A percentile compares a stretch with the other conserved stretches of the same genome.
Conservation (phyloP, 2,329 filamentous ascomycete genomes). For the Trichoderma atroviride region DNA sequence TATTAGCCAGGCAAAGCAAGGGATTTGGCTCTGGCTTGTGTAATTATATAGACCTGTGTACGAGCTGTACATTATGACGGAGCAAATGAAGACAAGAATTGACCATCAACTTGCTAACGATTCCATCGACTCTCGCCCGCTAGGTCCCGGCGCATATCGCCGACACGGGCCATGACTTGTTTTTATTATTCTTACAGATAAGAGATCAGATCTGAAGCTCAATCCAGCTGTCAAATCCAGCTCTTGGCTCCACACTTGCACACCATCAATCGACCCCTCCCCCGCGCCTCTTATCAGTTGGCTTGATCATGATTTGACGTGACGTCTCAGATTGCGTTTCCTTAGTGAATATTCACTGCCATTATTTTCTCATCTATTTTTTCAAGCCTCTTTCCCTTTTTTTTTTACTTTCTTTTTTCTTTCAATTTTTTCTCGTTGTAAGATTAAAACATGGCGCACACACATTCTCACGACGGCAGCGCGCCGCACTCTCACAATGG, state of each 20-base stretch:
- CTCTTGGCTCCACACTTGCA: slow-evolving; percentile 9
- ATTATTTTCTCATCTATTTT: background rate
- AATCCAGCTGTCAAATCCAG: background rate
- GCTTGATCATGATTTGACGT: background rate
- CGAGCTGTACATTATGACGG: slow-evolving; percentile 38
- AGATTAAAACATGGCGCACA: slow-evolving; percentile 30
- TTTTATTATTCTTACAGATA: background rate
- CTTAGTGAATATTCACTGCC: background rate
- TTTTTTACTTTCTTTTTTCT: background rate
- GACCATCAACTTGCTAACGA: background rate
- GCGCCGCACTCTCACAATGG: slow-evolving; percentile 63
- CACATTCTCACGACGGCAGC: slow-evolving; percentile 61
- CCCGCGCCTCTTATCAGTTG: slow-evolving; percentile 31
- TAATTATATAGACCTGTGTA: slow-evolving; percentile 41
- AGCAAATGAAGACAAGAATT: slow-evolving; percentile 18
- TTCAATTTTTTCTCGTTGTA: background rate
- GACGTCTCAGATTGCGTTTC: background rate
- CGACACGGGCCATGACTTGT: background rate
- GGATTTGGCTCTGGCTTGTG: slow-evolving; percentile 30
- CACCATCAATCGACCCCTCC: slow-evolving; percentile 25
- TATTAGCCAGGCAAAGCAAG: background rate
- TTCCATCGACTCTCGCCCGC: background rate
- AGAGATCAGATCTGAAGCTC: background rate
- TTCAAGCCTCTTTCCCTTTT: background rate
- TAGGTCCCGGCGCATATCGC: background rate